phyloP scores from a whole-genome alignment of 2,329 filamentous ascomycete species.

The Ascocoryne sarcoides region DNA sequence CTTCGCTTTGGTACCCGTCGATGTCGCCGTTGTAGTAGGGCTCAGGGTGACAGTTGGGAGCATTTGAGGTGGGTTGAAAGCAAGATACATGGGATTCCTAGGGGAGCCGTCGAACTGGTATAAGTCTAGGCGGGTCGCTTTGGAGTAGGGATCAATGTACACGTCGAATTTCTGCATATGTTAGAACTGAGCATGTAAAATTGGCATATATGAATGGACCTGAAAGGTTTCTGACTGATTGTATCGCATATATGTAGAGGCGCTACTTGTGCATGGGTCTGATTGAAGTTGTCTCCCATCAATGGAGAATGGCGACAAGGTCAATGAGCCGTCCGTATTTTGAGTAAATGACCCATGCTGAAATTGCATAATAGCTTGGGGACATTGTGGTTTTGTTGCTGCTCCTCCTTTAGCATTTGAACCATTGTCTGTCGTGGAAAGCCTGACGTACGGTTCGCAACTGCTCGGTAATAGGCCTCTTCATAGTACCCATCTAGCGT shows the following conservation, averaged over 20 bases:
- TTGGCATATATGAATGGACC: too few relatives aligned
- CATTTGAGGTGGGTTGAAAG: slow-evolving; percentile 56
- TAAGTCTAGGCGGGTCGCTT: slow-evolving; percentile 54
- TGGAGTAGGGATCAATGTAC: slow-evolving; percentile 50
- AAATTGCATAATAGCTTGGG: slow-evolving; percentile 60
- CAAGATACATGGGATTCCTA: slow-evolving; percentile 59
- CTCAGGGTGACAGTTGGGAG: slow-evolving; percentile 60
- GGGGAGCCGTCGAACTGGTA: slow-evolving; percentile 55
- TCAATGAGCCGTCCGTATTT: slow-evolving; percentile 47
- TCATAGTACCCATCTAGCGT: slow-evolving; percentile 59
- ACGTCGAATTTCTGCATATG: slow-evolving; percentile 30
- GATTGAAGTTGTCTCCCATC: slow-evolving; percentile 62
- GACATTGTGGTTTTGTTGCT: slow-evolving; percentile 53
- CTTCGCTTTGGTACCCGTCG: slow-evolving; percentile 29
- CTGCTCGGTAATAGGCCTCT: slow-evolving; percentile 59
- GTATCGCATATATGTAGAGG: slow-evolving; percentile 54
- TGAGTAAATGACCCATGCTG: slow-evolving; percentile 59
- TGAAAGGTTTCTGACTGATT: slow-evolving; percentile 55
- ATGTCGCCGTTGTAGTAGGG: slow-evolving; percentile 34
- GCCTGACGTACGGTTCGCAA: slow-evolving; percentile 52
- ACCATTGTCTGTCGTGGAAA: neutral
- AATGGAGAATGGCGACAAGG: slow-evolving; percentile 49
- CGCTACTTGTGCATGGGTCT: slow-evolving; percentile 47
- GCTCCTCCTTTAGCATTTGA: slow-evolving; percentile 12
- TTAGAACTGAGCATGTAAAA: slow-evolving; percentile 5